Percentiles rank a stretch among this genome's conserved stretches.
Conservation (phyloP, 306 rosid species). For the Prunus mume region DNA sequence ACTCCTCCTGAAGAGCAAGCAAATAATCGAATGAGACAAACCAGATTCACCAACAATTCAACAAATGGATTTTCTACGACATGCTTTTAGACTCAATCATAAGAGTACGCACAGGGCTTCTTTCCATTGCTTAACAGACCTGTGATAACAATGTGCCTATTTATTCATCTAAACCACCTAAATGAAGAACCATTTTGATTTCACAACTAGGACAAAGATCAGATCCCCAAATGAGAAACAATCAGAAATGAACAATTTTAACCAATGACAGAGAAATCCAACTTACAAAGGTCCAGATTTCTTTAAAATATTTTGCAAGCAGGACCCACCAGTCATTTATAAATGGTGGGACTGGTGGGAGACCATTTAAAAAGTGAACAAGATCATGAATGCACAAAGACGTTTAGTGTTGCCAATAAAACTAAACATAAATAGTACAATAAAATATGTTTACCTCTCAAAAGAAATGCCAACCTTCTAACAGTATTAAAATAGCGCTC, state of each 20-base stretch:
- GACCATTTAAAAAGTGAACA: not conserved
- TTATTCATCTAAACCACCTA: not conserved
- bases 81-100: no score
- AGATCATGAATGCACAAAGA: not conserved
- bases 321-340: not conserved
- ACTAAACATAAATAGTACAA: not conserved
- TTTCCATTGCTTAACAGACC: no score
- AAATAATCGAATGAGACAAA: not conserved
- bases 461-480: no score
- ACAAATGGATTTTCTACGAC: not conserved
- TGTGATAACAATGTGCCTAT: no score
- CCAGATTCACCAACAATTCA: not conserved
- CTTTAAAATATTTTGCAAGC: not conserved
- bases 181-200: not conserved
- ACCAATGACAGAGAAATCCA: not conserved
- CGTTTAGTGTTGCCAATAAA: not conserved
- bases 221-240: not conserved
- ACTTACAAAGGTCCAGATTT: not conserved
- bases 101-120: no score
- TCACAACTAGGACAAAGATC: not conserved
- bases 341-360: not conserved
- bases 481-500: no score
- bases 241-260: not conserved
- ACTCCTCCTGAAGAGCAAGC: conserved; percentile 59
- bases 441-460: not conserved